These are phyloP conservation scores for Aspergillus campestris DNA, from an alignment of 495 filamentous ascomycete genomes.

Conservation along the genomic window DNA sequence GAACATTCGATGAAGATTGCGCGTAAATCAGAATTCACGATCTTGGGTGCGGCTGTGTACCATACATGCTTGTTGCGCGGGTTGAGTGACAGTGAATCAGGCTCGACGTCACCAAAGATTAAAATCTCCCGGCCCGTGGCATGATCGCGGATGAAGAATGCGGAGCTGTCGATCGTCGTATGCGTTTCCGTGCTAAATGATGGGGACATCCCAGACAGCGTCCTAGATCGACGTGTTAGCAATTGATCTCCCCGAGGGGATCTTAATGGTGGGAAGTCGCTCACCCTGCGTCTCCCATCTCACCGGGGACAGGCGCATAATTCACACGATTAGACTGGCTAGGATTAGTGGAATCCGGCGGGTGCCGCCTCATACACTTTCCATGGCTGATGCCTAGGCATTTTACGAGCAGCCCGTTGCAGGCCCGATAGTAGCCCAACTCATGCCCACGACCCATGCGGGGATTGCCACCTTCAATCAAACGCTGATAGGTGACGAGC, in stretches of 20 bases:
- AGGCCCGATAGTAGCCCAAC: slow-evolving; percentile 76
- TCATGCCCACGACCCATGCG: slow-evolving; percentile 66
- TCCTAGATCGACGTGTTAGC: neutral
- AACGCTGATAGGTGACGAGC: slow-evolving; percentile 78
- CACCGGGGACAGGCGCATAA: slow-evolving; percentile 29
- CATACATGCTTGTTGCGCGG: slow-evolving; percentile 77
- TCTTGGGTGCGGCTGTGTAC: slow-evolving; percentile 76
- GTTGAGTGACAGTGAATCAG: slow-evolving; percentile 71
- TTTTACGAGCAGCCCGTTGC: slow-evolving; percentile 71
- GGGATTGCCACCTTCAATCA: slow-evolving; percentile 79
- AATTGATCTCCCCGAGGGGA: slow-evolving; percentile 3
- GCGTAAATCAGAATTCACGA: slow-evolving; percentile 55
- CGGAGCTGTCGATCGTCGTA: slow-evolving; percentile 68
- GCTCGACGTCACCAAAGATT: slow-evolving; percentile 93
- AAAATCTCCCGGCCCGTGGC: slow-evolving; percentile 65
- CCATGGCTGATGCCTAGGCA: slow-evolving; percentile 80
- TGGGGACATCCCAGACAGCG: neutral
- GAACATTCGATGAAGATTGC: slow-evolving; percentile 95
- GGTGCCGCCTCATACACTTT: slow-evolving; percentile 65
- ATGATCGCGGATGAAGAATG: slow-evolving; percentile 79
- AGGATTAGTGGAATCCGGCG: slow-evolving; percentile 36
- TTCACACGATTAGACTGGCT: slow-evolving; percentile 49
- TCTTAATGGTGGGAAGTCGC: slow-evolving; percentile 5
- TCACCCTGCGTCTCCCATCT: slow-evolving; percentile 26
- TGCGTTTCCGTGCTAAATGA: neutral